Conservation (phyloP, 345 rosid genomes). For the Cardiospermum halicacabum region DNA sequence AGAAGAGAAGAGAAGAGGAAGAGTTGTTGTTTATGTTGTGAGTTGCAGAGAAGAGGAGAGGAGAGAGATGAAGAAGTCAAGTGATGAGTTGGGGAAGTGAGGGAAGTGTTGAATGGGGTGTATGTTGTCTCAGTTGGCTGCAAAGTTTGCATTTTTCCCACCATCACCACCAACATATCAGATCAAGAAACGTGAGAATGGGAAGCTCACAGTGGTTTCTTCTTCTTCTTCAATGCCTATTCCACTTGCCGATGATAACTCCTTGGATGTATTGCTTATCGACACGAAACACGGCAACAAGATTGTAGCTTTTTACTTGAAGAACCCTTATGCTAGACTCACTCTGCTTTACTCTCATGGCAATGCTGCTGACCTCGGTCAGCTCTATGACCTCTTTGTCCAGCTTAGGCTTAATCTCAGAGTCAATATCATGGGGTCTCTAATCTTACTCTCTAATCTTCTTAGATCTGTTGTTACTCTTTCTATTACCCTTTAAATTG, state of each 20-base stretch:
- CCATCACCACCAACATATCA: slow-evolving; percentile 96
- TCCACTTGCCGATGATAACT: slow-evolving; percentile 60
- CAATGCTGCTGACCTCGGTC: slow-evolving; percentile 99
- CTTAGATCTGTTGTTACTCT: slow-evolving; percentile 36
- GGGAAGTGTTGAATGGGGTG: slow-evolving; percentile 73
- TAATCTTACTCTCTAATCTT: background rate
- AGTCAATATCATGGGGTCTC: slow-evolving; percentile 92
- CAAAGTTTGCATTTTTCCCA: slow-evolving; percentile 95
- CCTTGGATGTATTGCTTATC: slow-evolving; percentile 66
- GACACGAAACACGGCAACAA: slow-evolving; percentile 76
- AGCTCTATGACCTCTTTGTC: slow-evolving; percentile 93
- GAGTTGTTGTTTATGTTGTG: slow-evolving; percentile 19
- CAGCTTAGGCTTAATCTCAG: slow-evolving; percentile 97
- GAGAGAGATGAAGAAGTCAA: slow-evolving; percentile 36
- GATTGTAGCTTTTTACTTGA: slow-evolving; percentile 81
- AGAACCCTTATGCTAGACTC: slow-evolving; percentile 83
- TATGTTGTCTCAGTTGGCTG: slow-evolving; percentile 85
- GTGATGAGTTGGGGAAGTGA: slow-evolving; percentile 22
- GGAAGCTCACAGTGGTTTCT: slow-evolving; percentile 58
- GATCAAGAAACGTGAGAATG: slow-evolving; percentile 59
- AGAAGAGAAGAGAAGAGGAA: slow-evolving; percentile 19
- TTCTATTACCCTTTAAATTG: background rate
- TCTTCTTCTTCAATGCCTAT: slow-evolving; percentile 58
- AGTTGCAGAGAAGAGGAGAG: slow-evolving; percentile 22
- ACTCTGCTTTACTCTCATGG: slow-evolving; percentile 96